Base-by-base conservation (phyloP, 139 green algal genomes). In the Picochlorum sp. region DNA sequence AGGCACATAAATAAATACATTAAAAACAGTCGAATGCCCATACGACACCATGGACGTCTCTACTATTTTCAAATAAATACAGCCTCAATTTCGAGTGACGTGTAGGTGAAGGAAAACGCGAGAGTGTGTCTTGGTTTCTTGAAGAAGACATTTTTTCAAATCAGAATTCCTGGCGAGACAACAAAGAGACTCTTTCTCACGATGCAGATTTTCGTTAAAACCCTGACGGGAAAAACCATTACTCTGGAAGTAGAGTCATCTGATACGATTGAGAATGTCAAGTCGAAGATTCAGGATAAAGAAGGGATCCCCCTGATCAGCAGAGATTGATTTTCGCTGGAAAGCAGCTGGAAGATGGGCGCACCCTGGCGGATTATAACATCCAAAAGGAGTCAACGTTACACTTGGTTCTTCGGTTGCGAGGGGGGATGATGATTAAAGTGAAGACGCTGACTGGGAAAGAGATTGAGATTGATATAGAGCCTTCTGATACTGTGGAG, bases 401-500 rank as follows among this genome's bases (percentile, higher is more conserved):
- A n/a, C 92, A 97, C 80, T 66, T 98, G 81, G 94, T 98, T 73
- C 86, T 98, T 56, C 71, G 71, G 45, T 59, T 78, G 50, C 71
- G 66, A n/a, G 82, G 82, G 37, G 80, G 80, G 34, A 86, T 88
- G 72, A 89, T 87, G 78, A 91, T 95, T 72, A 93, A 95, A 62
- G 88, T 95, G 44, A 99, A 99, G 75, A 99, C 94, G 16, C 76
- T 99, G 60, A 99, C 93, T 11, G 94, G 94, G 47, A 98, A 98
- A 71, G 94, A 98, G 81, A 97, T 99, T 45, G 94, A 99, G 76
- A 97, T 99, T 41, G 94, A 99, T 79, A 98, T 99, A 44, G 94
- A 99, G 80, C 91, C 89, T 32, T 86, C 73, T 6, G 94, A 99
- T 78, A 96, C 88, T 11, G 94, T 98, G 66, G 86, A 96, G 75